Conservation (phyloP, 306 rosid genomes). For the Cicer pinnatifidum region DNA sequence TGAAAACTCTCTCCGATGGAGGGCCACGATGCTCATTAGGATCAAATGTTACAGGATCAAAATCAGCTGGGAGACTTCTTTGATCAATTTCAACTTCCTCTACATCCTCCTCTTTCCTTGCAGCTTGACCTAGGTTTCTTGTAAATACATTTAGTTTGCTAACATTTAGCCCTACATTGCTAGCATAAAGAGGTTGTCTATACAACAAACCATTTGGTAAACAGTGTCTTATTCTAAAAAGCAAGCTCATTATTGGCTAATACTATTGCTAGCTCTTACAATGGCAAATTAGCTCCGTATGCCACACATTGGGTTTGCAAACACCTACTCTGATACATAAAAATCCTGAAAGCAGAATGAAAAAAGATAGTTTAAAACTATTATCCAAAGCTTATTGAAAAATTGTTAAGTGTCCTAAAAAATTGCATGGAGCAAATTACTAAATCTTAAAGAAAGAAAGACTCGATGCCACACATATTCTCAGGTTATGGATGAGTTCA, state of each 20-base stretch:
- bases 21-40: conserved; percentile 81
- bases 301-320: conserved; percentile 35
- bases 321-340: conserved; percentile 27
- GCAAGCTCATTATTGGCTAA: conserved; percentile 60
- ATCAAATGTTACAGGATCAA: conserved; percentile 81
- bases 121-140: conserved; percentile 69
- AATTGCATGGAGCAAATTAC: not conserved
- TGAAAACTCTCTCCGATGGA: conserved; percentile 73
- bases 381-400: conserved; percentile 15
- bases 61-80: conserved; percentile 89
- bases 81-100: conserved; percentile 90
- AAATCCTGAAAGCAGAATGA: conserved; percentile 43
- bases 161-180: conserved; percentile 35
- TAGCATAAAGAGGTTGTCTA: conserved; percentile 44
- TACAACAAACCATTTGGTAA: conserved; percentile 54
- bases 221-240: conserved; percentile 60
- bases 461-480: not conserved
- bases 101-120: conserved; percentile 66
- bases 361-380: conserved; percentile 24
- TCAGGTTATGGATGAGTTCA: not conserved
- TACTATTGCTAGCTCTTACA: conserved; percentile 28
- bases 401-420: not conserved
- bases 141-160: conserved; percentile 44
- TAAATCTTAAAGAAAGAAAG: not conserved
- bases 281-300: conserved; percentile 43